Conservation (phyloP, 2,329 filamentous ascomycete species). For the Penicillium janthinellum region DNA sequence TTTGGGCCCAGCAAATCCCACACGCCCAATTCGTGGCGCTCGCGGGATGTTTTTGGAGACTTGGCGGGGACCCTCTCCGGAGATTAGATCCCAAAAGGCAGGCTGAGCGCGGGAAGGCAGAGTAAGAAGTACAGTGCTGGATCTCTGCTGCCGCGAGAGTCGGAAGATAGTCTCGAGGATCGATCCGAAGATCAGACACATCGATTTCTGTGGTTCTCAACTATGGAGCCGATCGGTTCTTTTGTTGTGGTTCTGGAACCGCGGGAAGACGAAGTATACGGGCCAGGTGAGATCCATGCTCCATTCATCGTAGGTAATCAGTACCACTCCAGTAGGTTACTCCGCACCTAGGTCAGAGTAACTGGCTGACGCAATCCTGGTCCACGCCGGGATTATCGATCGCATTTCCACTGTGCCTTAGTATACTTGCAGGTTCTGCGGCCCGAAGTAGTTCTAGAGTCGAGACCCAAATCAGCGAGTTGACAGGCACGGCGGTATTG, state of each 20-base stretch:
- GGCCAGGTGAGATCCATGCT: neutral
- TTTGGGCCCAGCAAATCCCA: no score
- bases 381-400: neutral
- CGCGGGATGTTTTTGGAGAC: neutral
- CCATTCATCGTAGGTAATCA: neutral
- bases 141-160: neutral
- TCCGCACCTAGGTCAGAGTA: no score
- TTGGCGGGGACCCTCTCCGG: neutral
- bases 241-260: neutral
- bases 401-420: neutral
- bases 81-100: neutral
- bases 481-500: neutral
- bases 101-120: no score
- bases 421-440: neutral
- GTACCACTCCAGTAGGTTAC: no score
- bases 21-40: neutral
- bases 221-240: neutral
- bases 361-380: neutral
- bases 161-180: neutral
- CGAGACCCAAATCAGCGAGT: no score
- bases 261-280: neutral
- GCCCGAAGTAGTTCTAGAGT: neutral
- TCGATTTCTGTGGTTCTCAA: neutral
- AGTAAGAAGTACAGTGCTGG: neutral
- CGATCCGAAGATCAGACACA: neutral